Evolutionary conservation across 2,329 filamentous ascomycete genomes (phyloP).

Genomic region (Penicillium glabrum): DNA sequence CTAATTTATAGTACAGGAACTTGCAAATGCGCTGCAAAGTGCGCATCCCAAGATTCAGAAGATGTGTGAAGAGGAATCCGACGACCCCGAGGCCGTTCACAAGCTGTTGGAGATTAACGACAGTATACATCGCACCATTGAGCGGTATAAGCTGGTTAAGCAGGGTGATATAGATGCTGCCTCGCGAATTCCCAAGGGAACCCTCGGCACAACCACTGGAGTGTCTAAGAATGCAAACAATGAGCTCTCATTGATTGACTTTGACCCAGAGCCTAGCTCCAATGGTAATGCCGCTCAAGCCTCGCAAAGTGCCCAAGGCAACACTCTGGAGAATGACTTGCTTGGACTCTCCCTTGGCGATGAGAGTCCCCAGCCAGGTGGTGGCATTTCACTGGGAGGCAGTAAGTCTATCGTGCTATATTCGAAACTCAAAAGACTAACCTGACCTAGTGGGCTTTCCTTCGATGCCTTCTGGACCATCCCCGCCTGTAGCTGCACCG

Average conservation of each 20-base stretch:
- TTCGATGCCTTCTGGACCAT: slow-evolving; percentile 26
- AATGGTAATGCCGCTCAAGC: slow-evolving; percentile 43
- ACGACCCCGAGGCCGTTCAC: slow-evolving; percentile 92
- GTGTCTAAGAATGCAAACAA: slow-evolving; percentile 67
- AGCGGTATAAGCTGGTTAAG: slow-evolving; percentile 93
- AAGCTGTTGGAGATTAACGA: slow-evolving; percentile 98
- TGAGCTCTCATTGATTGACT: slow-evolving; percentile 91
- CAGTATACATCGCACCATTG: slow-evolving; percentile 94
- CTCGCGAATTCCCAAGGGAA: slow-evolving; percentile 78
- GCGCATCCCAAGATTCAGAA: slow-evolving; percentile 98
- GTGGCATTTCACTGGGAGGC: slow-evolving; percentile 80
- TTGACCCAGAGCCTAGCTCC: slow-evolving; percentile 61
- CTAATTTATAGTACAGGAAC: slow-evolving; percentile 57
- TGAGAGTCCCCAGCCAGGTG: slow-evolving; percentile 68
- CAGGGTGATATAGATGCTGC: slow-evolving; percentile 87
- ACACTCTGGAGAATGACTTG: slow-evolving; percentile 82
- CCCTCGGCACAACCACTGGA: slow-evolving; percentile 66
- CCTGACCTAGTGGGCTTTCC: slow-evolving; percentile 37
- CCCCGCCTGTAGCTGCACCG: slow-evolving; percentile 23
- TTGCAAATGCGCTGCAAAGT: slow-evolving; percentile 83
- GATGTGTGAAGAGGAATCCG: slow-evolving; percentile 99
- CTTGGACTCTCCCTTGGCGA: slow-evolving; percentile 82
- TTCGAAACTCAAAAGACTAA: neutral
- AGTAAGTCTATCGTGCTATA: slow-evolving; percentile 45
- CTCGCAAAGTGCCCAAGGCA: slow-evolving; percentile 47